These are phyloP conservation scores for Monilinia aucupariae DNA, from an alignment of 2,329 filamentous ascomycete species.

Conservation along the genomic window DNA sequence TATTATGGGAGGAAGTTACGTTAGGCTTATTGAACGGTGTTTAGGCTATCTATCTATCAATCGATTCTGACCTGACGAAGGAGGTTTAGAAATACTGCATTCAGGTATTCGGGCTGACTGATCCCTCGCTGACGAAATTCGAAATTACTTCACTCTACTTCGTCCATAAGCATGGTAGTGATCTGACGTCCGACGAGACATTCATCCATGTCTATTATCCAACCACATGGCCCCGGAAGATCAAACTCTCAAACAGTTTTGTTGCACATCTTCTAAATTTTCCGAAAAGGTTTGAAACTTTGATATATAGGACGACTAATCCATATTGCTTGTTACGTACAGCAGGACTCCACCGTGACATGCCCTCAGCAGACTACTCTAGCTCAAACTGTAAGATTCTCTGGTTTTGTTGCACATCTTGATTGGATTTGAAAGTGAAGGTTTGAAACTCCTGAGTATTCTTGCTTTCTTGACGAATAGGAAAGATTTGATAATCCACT, in stretches of 20 bases:
- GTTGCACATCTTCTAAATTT: neutral
- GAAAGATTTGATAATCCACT: neutral
- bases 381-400: neutral
- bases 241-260: neutral
- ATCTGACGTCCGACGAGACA: neutral
- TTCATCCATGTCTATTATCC: neutral
- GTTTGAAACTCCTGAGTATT: too few relatives aligned
- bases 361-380: neutral
- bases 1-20: too few relatives aligned
- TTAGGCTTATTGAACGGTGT: too few relatives aligned
- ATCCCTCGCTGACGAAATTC: neutral
- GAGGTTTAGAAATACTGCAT: neutral
- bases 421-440: neutral
- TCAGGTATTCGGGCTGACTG: neutral
- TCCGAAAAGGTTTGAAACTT: neutral
- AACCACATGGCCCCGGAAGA: neutral
- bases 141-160: too few relatives aligned
- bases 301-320: neutral
- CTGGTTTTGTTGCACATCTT: constrained; percentile 1
- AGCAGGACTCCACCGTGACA: neutral
- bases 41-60: neutral
- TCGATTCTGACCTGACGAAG: too few relatives aligned
- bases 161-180: neutral
- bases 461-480: neutral
- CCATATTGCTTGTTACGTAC: neutral